Percentiles rank a stretch among this genome's conserved stretches.
These are phyloP conservation scores for Tolypocladium nubicola DNA, from an alignment of 2,329 filamentous ascomycete species.

Conservation along the genomic window DNA sequence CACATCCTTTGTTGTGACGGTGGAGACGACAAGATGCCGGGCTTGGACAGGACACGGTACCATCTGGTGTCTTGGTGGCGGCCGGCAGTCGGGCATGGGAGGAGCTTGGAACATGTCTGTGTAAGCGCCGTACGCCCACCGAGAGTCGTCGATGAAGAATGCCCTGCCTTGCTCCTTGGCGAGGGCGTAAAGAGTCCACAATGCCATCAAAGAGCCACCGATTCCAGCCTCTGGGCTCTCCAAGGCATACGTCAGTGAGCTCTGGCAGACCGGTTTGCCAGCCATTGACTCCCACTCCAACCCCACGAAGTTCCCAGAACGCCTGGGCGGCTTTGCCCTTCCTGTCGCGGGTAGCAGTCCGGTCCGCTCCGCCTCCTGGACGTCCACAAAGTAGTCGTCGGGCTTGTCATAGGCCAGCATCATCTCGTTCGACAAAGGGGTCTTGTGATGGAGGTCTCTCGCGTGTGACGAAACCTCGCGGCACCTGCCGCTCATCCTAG, in stretches of 20 bases:
- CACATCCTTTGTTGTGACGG: slow-evolving; percentile 52
- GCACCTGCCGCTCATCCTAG: slow-evolving; percentile 57
- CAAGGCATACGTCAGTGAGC: slow-evolving; percentile 66
- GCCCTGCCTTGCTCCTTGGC: slow-evolving; percentile 62
- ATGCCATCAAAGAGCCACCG: slow-evolving; percentile 62
- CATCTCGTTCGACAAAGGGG: slow-evolving; percentile 30
- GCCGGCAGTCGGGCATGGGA: slow-evolving; percentile 53
- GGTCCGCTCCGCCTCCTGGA: slow-evolving; percentile 56
- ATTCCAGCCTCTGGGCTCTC: slow-evolving; percentile 65
- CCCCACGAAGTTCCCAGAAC: slow-evolving; percentile 36
- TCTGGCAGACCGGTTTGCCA: slow-evolving; percentile 51
- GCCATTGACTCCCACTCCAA: slow-evolving; percentile 30
- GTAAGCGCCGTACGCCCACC: slow-evolving; percentile 75
- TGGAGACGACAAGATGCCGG: slow-evolving; percentile 63
- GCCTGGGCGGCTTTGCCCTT: slow-evolving; percentile 26
- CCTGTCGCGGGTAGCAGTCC: slow-evolving; percentile 44
- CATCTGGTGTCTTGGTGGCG: slow-evolving; percentile 65
- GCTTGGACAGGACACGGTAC: slow-evolving; percentile 71
- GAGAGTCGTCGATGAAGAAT: slow-evolving; percentile 78
- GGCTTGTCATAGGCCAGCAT: slow-evolving; percentile 45
- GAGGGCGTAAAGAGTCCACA: slow-evolving; percentile 79
- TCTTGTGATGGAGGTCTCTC: slow-evolving; percentile 30
- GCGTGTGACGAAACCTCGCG: slow-evolving; percentile 52
- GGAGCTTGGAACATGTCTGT: slow-evolving; percentile 60
- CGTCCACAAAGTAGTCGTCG: slow-evolving; percentile 64